A percentile compares a stretch with the other conserved stretches of the same genome.
These are phyloP conservation scores for Acorus calamus DNA, from an alignment of 106 monocot species.

Conservation along the genomic window DNA sequence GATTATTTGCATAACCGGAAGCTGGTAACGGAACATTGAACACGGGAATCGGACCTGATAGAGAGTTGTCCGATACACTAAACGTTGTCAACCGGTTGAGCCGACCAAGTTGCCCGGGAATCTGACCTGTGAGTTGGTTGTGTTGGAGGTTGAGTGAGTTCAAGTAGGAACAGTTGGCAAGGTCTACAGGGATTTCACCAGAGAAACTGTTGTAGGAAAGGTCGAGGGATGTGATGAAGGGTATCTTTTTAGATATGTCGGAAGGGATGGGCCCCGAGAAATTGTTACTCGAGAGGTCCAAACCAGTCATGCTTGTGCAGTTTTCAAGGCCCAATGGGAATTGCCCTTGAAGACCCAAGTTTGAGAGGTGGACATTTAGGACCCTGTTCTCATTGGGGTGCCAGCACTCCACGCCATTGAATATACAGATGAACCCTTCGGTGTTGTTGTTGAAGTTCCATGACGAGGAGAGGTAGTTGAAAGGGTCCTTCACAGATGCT, in stretches of 20 bases:
- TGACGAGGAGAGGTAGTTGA: conserved; percentile 12
- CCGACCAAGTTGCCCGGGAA: conserved; percentile 41
- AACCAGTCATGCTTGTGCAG: conserved; percentile 58
- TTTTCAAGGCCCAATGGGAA: conserved; percentile 67
- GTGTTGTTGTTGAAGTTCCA: conserved; percentile 62
- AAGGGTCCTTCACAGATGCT: conserved; percentile 56
- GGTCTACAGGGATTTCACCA: conserved; percentile 46
- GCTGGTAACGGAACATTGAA: conserved; percentile 1
- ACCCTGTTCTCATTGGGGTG: conserved; percentile 73
- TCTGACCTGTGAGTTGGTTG: conserved; percentile 43
- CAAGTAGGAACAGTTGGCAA: conserved; percentile 50
- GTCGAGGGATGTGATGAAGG: conserved; percentile 60
- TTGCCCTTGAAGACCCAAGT: conserved; percentile 57
- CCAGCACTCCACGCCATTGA: conserved; percentile 89
- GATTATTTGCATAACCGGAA: conserved; percentile 35
- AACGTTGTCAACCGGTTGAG: conserved; percentile 45
- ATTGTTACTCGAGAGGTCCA: conserved; percentile 72
- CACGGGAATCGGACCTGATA: conserved; percentile 48
- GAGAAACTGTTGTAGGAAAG: conserved; percentile 69
- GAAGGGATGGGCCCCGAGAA: conserved; percentile 50
- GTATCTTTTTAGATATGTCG: conserved; percentile 45
- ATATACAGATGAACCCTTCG: conserved; percentile 61
- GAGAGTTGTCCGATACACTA: conserved; percentile 56
- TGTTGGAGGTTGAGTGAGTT: conserved; percentile 59
- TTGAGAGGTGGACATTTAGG: conserved; percentile 49